Evolutionary conservation across 345 rosid genomes (phyloP).

Genomic region (Passiflora organensis): DNA sequence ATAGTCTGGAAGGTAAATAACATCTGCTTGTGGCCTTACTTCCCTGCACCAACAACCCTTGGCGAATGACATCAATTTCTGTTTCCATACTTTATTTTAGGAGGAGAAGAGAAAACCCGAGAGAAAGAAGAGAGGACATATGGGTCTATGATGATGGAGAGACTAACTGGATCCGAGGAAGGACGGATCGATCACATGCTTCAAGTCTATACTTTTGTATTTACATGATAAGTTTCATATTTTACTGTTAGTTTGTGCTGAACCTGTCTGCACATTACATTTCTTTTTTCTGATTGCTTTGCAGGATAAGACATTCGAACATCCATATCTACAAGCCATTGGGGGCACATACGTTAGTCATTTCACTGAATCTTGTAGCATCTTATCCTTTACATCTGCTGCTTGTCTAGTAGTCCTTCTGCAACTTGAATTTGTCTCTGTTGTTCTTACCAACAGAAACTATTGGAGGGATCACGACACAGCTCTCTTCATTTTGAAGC

Average conservation of each 20-base stretch:
- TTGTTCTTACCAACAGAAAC: no score
- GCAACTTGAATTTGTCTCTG: no score
- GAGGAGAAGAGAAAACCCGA: conserved; percentile 44
- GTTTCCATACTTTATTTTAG: conserved; percentile 19
- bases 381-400: neutral
- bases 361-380: no score
- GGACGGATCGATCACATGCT: conserved; percentile 91
- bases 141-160: conserved; percentile 82
- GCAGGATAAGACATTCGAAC: conserved; percentile 35
- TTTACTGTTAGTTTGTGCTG: neutral
- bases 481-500: conserved; percentile 84
- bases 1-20: conserved; percentile 52
- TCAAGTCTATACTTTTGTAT: conserved; percentile 48
- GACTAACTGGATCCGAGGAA: conserved; percentile 65
- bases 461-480: conserved; percentile 96
- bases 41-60: neutral
- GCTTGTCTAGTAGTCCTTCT: neutral
- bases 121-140: conserved; percentile 56
- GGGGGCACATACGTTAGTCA: conserved; percentile 90
- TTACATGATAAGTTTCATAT: neutral
- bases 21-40: neutral
- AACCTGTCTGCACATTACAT: neutral
- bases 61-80: no score
- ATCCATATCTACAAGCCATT: conserved; percentile 90
- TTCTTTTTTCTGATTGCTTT: no score